Percentiles rank a stretch among this genome's conserved stretches.
Conservation (phyloP, 148 eudicot species). For the Diospyros kaki region DNA sequence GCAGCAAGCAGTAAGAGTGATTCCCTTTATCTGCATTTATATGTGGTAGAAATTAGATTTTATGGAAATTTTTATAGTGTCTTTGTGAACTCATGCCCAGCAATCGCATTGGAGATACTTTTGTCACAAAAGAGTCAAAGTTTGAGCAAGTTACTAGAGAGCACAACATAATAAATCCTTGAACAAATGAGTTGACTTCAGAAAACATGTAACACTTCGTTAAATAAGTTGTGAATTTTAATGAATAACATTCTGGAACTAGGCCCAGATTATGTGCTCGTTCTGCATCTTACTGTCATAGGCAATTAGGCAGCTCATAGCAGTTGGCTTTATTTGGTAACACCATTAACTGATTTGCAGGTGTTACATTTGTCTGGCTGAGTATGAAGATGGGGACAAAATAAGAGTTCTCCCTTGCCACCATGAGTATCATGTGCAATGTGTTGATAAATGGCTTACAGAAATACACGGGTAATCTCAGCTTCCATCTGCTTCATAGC, state of each 20-base stretch:
- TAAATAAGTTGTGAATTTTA: background rate
- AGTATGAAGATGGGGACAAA: slow-evolving; percentile 64
- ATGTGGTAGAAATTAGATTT: background rate
- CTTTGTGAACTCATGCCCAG: background rate
- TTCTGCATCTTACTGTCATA: no score
- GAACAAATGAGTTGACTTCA: background rate
- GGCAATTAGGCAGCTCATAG: no score
- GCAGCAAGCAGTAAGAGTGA: background rate
- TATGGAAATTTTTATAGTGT: background rate
- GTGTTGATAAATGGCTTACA: slow-evolving; percentile 91
- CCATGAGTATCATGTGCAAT: slow-evolving; percentile 67
- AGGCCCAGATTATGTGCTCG: no score
- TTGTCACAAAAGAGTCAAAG: background rate
- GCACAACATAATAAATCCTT: background rate
- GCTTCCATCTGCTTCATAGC: background rate
- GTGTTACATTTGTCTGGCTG: slow-evolving; percentile 79
- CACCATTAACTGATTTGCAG: slow-evolving; percentile 16
- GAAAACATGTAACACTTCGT: background rate
- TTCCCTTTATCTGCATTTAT: background rate
- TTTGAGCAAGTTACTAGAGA: background rate
- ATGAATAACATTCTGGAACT: no score
- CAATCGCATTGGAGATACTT: background rate
- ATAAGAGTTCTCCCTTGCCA: slow-evolving; percentile 79
- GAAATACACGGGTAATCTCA: slow-evolving; percentile 64
- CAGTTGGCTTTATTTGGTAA: no score